These are phyloP conservation scores for Fraxinus anomala DNA, from an alignment of 257 asterid species.

Conservation along the genomic window DNA sequence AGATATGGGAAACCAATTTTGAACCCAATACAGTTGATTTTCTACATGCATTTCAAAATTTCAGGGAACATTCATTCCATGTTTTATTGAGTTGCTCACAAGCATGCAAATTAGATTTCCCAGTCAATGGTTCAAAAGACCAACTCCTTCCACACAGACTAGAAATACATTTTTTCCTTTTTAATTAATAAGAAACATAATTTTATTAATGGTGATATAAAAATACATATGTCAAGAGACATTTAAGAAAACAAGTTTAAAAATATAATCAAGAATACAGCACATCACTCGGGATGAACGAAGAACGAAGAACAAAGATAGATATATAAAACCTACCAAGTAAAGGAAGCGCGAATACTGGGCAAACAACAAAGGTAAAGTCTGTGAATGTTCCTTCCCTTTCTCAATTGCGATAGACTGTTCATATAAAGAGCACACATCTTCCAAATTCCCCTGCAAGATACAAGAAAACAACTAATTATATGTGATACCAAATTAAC, in stretches of 20 bases:
- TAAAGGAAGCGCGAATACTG: constrained; percentile 84
- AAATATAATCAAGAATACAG: not conserved
- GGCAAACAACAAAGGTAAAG: constrained; percentile 81
- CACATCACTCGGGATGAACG: not conserved
- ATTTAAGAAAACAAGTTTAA: not conserved
- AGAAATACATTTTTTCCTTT: not conserved
- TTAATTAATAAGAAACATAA: not conserved
- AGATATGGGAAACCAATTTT: not conserved
- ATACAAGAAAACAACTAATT: constrained; percentile 25
- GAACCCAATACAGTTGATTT: not conserved
- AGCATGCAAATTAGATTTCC: not conserved
- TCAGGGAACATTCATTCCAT: not conserved
- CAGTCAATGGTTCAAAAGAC: not conserved
- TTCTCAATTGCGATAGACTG: constrained; percentile 93
- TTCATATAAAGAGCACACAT: constrained; percentile 81
- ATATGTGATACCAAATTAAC: constrained; percentile 14
- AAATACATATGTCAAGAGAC: not conserved
- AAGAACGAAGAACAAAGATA: not conserved
- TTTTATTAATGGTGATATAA: not conserved
- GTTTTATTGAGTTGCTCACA: not conserved
- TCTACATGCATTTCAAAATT: not conserved
- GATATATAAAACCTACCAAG: constrained; percentile 51
- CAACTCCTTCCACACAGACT: not conserved
- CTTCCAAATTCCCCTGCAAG: constrained; percentile 79
- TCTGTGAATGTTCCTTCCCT: constrained; percentile 91